Evolutionary conservation across 805 yeast genomes (phyloP), one percentile per base, ranked within the genome.

Genomic region (Cyberlindnera xylosilytica): DNA sequence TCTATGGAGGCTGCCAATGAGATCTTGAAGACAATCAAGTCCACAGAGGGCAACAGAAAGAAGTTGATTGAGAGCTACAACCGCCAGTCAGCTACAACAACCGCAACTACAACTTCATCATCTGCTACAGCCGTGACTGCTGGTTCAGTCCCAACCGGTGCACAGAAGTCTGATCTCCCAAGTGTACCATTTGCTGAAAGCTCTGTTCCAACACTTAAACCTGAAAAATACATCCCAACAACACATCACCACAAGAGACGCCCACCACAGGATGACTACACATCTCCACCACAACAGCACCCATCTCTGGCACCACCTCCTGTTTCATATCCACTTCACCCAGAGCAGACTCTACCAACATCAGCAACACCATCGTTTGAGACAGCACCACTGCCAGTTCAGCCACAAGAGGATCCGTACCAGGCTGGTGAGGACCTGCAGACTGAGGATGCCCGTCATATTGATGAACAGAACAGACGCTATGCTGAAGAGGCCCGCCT

Each of bases 1-100:
- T 77, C 96, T 3, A 88, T 93, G 90, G 97, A 88, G 58, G 87
- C 85, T 76, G 98, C 97, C 3, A 89, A 88, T 58, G 85, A 84
- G 63, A 88, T 93, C 49, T 66, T 93, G 45, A 78, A 76, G 43
- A 87, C 97, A 9, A 89, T 91, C 58, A 83, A 84, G 60, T 77
- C 83, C 32, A 81, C 97, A 2, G 76, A 77, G 53, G 72, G 62
- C 19, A 49, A 63, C 13, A 39, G 63, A 56, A 53, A 57, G 53
- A 55, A 50, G 38, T 48, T 46, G 13, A 33, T 49, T 9, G 44
- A 47, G 22, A 45, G 41, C 11, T 46, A 39, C 17, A 46, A 40
- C 18, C 57, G 37, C 39, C 59, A 44, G 18, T 36, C 52, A 2
- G 20, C 38, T 31, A 32, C 51, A 6, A 32, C 50, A 4, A 18